Conservation (phyloP, 495 filamentous ascomycete genomes). For the Niebla homalea region DNA sequence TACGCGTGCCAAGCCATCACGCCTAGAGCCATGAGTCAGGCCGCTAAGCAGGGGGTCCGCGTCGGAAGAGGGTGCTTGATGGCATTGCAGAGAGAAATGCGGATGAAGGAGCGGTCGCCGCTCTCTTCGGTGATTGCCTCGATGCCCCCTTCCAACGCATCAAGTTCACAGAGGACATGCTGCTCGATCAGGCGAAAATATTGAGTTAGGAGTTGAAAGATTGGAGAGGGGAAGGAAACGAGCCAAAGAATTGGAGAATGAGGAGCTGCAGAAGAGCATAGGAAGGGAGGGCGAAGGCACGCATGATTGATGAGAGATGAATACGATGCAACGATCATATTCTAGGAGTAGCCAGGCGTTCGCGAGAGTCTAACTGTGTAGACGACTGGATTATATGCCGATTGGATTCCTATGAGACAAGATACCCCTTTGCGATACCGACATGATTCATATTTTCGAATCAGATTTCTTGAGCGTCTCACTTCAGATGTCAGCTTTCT, state of each 20-base stretch:
- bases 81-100: too few relatives aligned
- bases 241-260: slow-evolving; percentile 43
- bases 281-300: slow-evolving; percentile 12
- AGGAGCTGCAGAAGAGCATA: slow-evolving; percentile 38
- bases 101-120: too few relatives aligned
- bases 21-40: too few relatives aligned
- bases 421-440: not conserved
- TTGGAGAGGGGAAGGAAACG: slow-evolving; percentile 43
- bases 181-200: slow-evolving; percentile 50
- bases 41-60: too few relatives aligned
- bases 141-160: slow-evolving; percentile 46
- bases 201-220: slow-evolving; percentile 51
- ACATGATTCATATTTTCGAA: slow-evolving; percentile 1
- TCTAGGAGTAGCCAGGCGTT: too few relatives aligned
- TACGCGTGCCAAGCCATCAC: too few relatives aligned
- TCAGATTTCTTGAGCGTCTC: not conserved
- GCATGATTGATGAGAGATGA: slow-evolving; percentile 8
- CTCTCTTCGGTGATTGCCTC: slow-evolving; percentile 28
- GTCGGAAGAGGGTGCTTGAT: too few relatives aligned
- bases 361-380: not conserved
- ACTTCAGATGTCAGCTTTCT: slow-evolving; percentile 1
- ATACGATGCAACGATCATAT: not conserved
- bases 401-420: not conserved
- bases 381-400: not conserved
- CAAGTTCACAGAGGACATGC: slow-evolving; percentile 35